A percentile compares a stretch with the other conserved stretches of the same genome.
Conservation (phyloP, 345 rosid species). For the Excoecaria agallocha region DNA sequence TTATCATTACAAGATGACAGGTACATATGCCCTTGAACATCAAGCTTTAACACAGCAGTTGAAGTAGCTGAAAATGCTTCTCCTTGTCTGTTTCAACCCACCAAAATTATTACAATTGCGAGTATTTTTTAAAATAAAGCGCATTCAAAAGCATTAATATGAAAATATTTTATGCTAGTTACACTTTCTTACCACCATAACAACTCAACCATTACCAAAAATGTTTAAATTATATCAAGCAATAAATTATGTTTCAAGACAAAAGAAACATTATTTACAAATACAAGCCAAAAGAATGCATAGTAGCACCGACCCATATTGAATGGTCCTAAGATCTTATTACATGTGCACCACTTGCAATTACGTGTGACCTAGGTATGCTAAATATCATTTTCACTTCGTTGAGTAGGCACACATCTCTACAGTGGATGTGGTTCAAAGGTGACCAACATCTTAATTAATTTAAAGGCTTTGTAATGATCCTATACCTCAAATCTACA, state of each 20-base stretch:
- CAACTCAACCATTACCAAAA: neutral
- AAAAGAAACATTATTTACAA: too few species aligned
- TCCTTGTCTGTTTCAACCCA: conserved; percentile 49
- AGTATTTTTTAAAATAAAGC: neutral
- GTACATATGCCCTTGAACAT: neutral
- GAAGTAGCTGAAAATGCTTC: conserved; percentile 76
- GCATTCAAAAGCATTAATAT: neutral
- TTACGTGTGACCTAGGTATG: conserved; percentile 6
- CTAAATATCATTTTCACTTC: neutral
- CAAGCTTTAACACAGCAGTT: conserved; percentile 77
- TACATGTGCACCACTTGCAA: conserved; percentile 19
- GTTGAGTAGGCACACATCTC: conserved; percentile 14
- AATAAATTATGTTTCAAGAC: neutral
- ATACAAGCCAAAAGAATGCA: neutral
- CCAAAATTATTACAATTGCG: neutral
- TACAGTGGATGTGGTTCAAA: conserved; percentile 1
- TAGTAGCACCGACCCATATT: neutral
- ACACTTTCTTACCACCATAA: neutral
- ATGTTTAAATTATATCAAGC: neutral
- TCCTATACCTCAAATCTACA: neutral
- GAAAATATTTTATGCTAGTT: neutral
- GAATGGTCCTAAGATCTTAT: conserved; percentile 10
- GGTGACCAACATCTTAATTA: neutral
- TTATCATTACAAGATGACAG: conserved; percentile 7
- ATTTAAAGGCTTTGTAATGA: neutral